Base-by-base conservation (phyloP, 768 basidiomycete species). In the Sutorius australiensis region DNA sequence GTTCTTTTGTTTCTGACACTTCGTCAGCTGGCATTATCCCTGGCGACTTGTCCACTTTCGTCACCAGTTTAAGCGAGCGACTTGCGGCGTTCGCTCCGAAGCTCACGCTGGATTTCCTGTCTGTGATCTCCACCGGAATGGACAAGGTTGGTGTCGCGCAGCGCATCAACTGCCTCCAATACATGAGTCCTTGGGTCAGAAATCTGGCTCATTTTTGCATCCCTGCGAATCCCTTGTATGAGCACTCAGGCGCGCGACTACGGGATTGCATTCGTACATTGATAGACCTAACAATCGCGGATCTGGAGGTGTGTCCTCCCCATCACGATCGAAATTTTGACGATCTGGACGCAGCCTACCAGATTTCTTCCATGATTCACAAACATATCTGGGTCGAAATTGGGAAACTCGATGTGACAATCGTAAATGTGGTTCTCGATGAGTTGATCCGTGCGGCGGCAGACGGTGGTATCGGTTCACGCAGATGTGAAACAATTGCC, bases 161-260 rank as follows among this genome's bases (percentile, higher is more conserved):
- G 44, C 83, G 85, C 36, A 82, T 89, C 37, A 80, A 78, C 54
- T 92, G 86, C 61, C 67, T 95, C 19, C 83, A 87, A 54, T 94
- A 92, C 63, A 78, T 95, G 76, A 82, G 80, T 37, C 92, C 94
- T 3, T 97, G 93, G 94, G 80, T 95, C 38, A 84, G 80, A 65
- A 94, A 95, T 61, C 75, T 97, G 2, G 75, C 80, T 3, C 68
- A 75, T 13, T 94, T 89, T 57, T 79, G 80, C 27, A 86, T 86
- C 59, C 84, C 91, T 1, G 80, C 83, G 3, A 78, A 78, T 57
- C 62, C 78, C n/a, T 72, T 87, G 31, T 89, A 81, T 53, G 87
- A 89, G 49, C 80, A 82, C 28, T 85, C 87, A 1, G 86, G 84
- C 9, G 83, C 87, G 11, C 79, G 85, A 57, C 72, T 95, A 19